Conservation (phyloP, 192 early-diverging fungal genomes). For the Coemansia sp. region DNA sequence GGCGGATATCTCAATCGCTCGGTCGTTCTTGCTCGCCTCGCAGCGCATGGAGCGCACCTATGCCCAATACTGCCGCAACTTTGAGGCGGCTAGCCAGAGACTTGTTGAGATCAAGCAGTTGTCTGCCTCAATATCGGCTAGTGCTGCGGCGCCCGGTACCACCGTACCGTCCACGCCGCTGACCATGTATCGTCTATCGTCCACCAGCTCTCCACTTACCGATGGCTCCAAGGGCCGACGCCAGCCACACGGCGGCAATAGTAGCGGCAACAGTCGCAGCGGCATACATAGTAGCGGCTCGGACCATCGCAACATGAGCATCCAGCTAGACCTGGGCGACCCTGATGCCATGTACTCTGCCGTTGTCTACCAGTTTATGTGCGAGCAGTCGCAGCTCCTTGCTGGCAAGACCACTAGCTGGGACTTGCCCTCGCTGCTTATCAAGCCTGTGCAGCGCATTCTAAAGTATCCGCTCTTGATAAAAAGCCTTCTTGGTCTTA, state of each 20-base stretch:
- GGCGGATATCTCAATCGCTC: slow-evolving; percentile 47
- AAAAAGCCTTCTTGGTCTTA: slow-evolving; percentile 49
- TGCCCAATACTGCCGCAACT: slow-evolving; percentile 50
- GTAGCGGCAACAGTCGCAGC: slow-evolving; percentile 1
- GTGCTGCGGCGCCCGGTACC: slow-evolving; percentile 5
- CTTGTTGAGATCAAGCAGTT: slow-evolving; percentile 46
- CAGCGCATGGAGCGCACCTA: slow-evolving; percentile 51
- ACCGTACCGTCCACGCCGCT: slow-evolving; percentile 31
- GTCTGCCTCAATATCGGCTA: slow-evolving; percentile 12
- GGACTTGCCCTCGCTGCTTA: slow-evolving; percentile 87
- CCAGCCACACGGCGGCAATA: slow-evolving; percentile 28
- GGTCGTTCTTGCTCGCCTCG: slow-evolving; percentile 40
- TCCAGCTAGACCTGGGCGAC: slow-evolving; percentile 24
- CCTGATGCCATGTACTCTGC: slow-evolving; percentile 23
- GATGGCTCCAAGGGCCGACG: slow-evolving; percentile 38
- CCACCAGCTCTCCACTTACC: slow-evolving; percentile 25
- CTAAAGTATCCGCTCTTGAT: slow-evolving; percentile 93
- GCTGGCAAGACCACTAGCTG: slow-evolving; percentile 75
- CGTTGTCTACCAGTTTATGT: slow-evolving; percentile 23
- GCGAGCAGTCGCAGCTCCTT: slow-evolving; percentile 36
- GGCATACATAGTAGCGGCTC: slow-evolving; percentile 6
- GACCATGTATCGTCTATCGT: slow-evolving; percentile 12
- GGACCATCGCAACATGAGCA: slow-evolving; percentile 36
- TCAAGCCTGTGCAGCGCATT: slow-evolving; percentile 97
- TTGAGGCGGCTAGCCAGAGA: slow-evolving; percentile 48